A percentile compares a stretch with the other conserved stretches of the same genome.
phyloP scores from a whole-genome alignment of 306 rosid genomes.

The Cicer yamashitae region DNA sequence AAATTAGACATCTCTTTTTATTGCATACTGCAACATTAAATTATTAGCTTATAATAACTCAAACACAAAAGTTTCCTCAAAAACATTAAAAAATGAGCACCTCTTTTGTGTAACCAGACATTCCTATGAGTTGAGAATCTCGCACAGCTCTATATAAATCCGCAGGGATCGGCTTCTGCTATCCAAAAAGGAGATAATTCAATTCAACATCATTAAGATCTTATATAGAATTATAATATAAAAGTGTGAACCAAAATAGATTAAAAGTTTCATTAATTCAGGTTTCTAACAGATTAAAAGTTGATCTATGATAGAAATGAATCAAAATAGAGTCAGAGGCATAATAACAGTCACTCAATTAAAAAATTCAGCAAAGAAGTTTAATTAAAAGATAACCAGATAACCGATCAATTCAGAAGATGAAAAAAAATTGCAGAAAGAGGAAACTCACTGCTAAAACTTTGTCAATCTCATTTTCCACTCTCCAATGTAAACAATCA shows the following conservation, averaged over 20 bases:
- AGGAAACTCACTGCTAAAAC: constrained; percentile 76
- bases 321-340: neutral
- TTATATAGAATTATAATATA: constrained; percentile 4
- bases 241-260: too few species aligned
- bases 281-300: neutral
- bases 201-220: constrained; percentile 30
- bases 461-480: constrained; percentile 79
- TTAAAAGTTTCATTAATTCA: neutral
- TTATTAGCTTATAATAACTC: neutral
- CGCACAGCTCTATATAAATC: constrained; percentile 77
- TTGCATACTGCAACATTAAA: neutral
- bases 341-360: neutral
- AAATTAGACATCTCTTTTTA: neutral
- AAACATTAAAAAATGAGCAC: constrained; percentile 50
- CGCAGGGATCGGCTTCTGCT: constrained; percentile 81
- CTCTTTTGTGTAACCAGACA: constrained; percentile 95
- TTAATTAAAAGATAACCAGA: constrained; percentile 3
- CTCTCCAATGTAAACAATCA: constrained; percentile 90
- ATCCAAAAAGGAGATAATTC: constrained; percentile 28
- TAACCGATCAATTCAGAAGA: constrained; percentile 13
- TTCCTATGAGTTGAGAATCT: constrained; percentile 82
- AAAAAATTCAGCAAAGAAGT: constrained; percentile 30
- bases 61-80: neutral
- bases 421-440: neutral
- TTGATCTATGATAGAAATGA: neutral